Base-by-base conservation (phyloP, 441 rosid species). In the Pelargonium fulgidum region DNA sequence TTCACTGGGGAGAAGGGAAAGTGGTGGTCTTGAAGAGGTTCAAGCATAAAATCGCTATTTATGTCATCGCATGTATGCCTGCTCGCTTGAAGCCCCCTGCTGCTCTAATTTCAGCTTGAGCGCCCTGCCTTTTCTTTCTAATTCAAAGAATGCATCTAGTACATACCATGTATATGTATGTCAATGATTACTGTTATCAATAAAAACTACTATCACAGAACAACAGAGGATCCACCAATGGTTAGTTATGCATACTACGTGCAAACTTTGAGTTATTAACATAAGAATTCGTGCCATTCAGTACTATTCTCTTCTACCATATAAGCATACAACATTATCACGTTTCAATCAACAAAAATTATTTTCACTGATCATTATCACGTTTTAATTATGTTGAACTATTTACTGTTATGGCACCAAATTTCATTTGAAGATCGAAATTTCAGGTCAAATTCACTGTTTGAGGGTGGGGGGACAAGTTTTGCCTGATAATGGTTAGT, bases 1-100 rank as follows among this genome's bases (percentile, higher is more conserved):
- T 75, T 62, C 78, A 78, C 3, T 78, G 87, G 85, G 73, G 85
- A 54, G 86, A 75, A 72, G 78, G 67, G 62, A 81, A 80, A 73
- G 70, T 75, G 54, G 69, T 76, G 44, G 47, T 81, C 20, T 52
- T 83, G 68, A 79, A 78, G 73, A 85, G 81, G 66, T 82, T 83
- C 75, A 79, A 78, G 74, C 44, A 70, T 61, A 83, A 81, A 70
- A 24, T 81, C 26, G 68, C 75, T 9, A 69, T 80, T 52, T 73
- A 81, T 68, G 50, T 73, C 68, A 59, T 74, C 62, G 83, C 83
- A 63, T 82, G 89, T 52, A 45, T 76, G 56, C 83, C 82, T 3
- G 47, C 61, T 17, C 41, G 70, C 68, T 71, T 67, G 16, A 75
- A 83, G 78, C 66, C 71, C 52, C 73, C 70, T 42, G n/a, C 62